Conservation (phyloP, 805 yeast species). For the Kuraishia floccosa region DNA sequence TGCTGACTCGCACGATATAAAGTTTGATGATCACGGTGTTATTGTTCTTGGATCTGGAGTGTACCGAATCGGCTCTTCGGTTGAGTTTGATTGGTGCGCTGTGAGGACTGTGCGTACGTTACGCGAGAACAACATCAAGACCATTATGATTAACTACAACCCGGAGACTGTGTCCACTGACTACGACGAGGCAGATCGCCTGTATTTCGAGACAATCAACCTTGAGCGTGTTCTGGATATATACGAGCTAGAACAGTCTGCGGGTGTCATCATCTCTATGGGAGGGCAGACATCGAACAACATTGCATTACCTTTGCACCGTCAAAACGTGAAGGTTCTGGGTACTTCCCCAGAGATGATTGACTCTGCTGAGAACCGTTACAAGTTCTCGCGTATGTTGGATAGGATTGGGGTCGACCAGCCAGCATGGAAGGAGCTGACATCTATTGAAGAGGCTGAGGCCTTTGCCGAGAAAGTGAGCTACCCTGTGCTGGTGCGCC, state of each 20-base stretch:
- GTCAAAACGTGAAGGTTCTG: constrained; percentile 88
- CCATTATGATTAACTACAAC: constrained; percentile 95
- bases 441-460: constrained; percentile 88
- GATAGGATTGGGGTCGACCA: constrained; percentile 96
- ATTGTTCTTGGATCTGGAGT: constrained; percentile 98
- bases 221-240: constrained; percentile 91
- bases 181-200: constrained; percentile 94
- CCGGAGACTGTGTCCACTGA: constrained; percentile 99
- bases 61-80: constrained; percentile 97
- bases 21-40: constrained; percentile 86
- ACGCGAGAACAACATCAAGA: constrained; percentile 76
- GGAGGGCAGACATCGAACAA: constrained; percentile 99
- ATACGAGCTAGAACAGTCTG: constrained; percentile 80
- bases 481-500: constrained; percentile 94
- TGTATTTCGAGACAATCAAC: constrained; percentile 91
- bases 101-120: constrained; percentile 92
- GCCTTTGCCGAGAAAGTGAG: constrained; percentile 82
- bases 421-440: constrained; percentile 98
- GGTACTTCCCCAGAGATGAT: constrained; percentile 99
- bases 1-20: constrained; percentile 78
- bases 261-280: constrained; percentile 93
- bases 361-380: constrained; percentile 96
- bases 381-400: constrained; percentile 94
- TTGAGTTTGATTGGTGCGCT: constrained; percentile 99
- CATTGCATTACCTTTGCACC: constrained; percentile 84